Evolutionary conservation across 176 grass and related monocot species (phyloP).

Genomic region (Alopecurus myosuroides): DNA sequence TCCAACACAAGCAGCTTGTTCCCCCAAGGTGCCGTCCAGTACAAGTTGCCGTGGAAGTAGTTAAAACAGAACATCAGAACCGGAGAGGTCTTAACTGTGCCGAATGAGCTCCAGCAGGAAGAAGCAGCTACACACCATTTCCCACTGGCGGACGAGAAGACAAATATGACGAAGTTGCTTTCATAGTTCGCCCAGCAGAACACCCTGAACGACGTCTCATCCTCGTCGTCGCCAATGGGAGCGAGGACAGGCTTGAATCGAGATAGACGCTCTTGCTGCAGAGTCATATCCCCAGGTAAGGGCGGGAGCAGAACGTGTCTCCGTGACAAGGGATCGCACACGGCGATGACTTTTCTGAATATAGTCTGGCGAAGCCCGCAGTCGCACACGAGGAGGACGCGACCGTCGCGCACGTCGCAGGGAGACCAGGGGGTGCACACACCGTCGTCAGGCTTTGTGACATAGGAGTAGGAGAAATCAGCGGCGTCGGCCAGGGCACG

Average conservation of each 20-base stretch:
- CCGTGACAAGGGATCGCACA: conserved; percentile 11
- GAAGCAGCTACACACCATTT: not conserved
- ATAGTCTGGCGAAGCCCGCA: not conserved
- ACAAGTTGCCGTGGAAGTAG: not conserved
- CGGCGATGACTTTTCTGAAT: not conserved
- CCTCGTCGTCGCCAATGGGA: not conserved
- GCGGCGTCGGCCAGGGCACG: not conserved
- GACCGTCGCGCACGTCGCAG: not conserved
- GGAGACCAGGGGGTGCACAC: not conserved
- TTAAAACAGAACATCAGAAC: not conserved
- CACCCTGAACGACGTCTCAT: conserved; percentile 14
- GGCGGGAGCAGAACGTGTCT: not conserved
- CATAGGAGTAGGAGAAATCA: conserved; percentile 2
- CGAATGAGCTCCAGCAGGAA: conserved; percentile 16
- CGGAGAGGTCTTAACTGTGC: not conserved
- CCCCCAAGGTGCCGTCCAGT: not conserved
- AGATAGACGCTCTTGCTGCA: not conserved
- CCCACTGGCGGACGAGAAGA: not conserved
- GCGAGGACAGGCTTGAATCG: not conserved
- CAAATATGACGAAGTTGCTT: not conserved
- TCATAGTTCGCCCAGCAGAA: not conserved
- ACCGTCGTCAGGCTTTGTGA: not conserved
- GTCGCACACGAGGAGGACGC: not conserved
- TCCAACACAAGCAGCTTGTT: not conserved
- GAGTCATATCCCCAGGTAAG: not conserved